These are phyloP conservation scores for Trichoderma breve DNA, from an alignment of 2,329 filamentous ascomycete genomes.

Conservation along the genomic window DNA sequence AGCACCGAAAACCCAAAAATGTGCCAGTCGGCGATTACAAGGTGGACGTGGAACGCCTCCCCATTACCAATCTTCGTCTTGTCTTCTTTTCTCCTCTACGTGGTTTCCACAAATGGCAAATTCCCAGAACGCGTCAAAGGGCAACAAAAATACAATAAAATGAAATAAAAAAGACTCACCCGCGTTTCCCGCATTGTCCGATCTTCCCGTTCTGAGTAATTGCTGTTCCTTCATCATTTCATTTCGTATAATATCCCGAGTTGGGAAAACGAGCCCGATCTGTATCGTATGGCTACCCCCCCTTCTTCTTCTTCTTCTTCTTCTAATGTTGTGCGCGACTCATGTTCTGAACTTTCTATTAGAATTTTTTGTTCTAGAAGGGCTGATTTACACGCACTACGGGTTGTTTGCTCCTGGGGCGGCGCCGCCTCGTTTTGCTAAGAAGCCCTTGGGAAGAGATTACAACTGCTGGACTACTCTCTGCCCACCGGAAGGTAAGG, in stretches of 20 bases:
- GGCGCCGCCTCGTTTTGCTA: background rate
- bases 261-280: background rate
- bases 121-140: no score
- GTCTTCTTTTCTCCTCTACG: background rate
- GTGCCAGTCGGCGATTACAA: background rate
- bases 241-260: background rate
- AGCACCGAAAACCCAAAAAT: background rate
- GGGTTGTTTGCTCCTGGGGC: background rate
- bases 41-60: background rate
- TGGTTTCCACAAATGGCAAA: background rate
- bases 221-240: background rate
- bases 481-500: background rate
- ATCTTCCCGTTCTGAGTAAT: background rate
- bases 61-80: background rate
- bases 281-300: background rate
- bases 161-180: background rate
- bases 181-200: background rate
- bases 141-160: background rate
- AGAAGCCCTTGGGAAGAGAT: background rate
- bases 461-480: background rate
- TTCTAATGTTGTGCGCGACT: background rate
- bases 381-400: background rate
- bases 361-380: constrained; percentile 4
- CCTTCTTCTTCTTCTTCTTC: background rate
- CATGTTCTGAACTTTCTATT: background rate